Evolutionary conservation across 2,329 filamentous ascomycete species (phyloP).

Genomic region (Canariomyces notabilis): DNA sequence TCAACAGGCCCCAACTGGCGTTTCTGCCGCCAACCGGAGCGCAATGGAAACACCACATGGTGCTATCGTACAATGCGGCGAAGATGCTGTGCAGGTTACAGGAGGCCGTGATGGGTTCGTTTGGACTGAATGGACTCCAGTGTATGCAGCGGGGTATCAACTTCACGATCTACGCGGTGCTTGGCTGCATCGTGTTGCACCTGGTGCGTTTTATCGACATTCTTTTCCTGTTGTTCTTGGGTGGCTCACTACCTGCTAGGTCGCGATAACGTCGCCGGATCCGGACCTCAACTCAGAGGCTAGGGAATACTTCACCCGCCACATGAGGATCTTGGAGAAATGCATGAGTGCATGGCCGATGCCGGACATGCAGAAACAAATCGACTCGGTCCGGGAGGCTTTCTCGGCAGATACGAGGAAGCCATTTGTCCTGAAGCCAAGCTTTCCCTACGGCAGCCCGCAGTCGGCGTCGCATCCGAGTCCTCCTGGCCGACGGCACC

Average conservation of each 20-base stretch:
- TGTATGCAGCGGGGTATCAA: slow-evolving; percentile 94
- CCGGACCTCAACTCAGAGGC: slow-evolving; percentile 81
- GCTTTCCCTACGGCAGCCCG: slow-evolving; percentile 82
- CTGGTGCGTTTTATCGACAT: slow-evolving; percentile 58
- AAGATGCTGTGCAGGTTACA: slow-evolving; percentile 82
- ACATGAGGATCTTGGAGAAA: slow-evolving; percentile 88
- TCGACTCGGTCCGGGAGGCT: slow-evolving; percentile 81
- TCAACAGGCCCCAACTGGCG: slow-evolving; percentile 79
- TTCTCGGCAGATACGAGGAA: slow-evolving; percentile 83
- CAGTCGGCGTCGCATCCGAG: slow-evolving; percentile 58
- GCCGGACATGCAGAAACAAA: slow-evolving; percentile 84
- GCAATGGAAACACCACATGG: slow-evolving; percentile 83
- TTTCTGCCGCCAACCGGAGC: slow-evolving; percentile 71
- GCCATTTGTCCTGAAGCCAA: slow-evolving; percentile 82
- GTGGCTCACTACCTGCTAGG: slow-evolving; percentile 44
- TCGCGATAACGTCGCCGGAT: slow-evolving; percentile 89
- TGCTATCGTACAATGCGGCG: slow-evolving; percentile 77
- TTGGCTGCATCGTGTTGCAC: slow-evolving; percentile 90
- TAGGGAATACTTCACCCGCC: slow-evolving; percentile 81
- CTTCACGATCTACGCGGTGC: slow-evolving; percentile 87
- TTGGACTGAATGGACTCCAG: slow-evolving; percentile 72
- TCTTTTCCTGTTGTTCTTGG: not conserved
- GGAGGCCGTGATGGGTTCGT: slow-evolving; percentile 72
- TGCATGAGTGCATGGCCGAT: slow-evolving; percentile 81
- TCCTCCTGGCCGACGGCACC: slow-evolving; percentile 52